Percentiles rank a stretch among this genome's conserved stretches.
Evolutionary conservation across 2,329 filamentous ascomycete genomes (phyloP).

Genomic region (Neonectria hederae): DNA sequence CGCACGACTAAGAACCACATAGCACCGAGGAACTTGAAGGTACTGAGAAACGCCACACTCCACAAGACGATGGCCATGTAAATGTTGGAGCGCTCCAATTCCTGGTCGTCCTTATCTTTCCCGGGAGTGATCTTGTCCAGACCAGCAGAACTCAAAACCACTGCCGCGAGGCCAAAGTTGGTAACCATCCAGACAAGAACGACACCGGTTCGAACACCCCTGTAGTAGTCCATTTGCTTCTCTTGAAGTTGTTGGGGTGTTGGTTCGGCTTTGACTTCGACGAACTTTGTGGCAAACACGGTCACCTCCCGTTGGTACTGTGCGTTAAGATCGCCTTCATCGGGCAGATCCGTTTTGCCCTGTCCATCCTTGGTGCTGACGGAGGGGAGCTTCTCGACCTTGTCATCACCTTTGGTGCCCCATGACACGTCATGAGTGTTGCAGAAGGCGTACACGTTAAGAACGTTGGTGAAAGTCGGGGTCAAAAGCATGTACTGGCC

Average conservation of each 20-base stretch:
- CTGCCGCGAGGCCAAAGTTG: slow-evolving; percentile 87
- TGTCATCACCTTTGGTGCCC: slow-evolving; percentile 98
- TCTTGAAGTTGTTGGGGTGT: slow-evolving; percentile 69
- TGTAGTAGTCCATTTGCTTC: slow-evolving; percentile 98
- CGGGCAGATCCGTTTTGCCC: slow-evolving; percentile 94
- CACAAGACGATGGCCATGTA: slow-evolving; percentile 91
- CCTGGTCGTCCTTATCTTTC: slow-evolving; percentile 49
- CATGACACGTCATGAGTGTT: slow-evolving; percentile 99
- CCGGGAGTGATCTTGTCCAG: slow-evolving; percentile 71
- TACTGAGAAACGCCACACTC: slow-evolving; percentile 84
- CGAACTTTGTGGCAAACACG: slow-evolving; percentile 78
- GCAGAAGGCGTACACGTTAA: slow-evolving; percentile 99
- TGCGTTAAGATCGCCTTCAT: slow-evolving; percentile 93
- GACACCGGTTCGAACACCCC: slow-evolving; percentile 90
- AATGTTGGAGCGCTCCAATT: slow-evolving; percentile 71
- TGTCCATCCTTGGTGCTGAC: slow-evolving; percentile 88
- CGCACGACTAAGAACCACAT: slow-evolving; percentile 92
- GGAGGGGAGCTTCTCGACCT: slow-evolving; percentile 87
- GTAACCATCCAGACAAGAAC: slow-evolving; percentile 97
- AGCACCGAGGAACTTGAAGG: slow-evolving; percentile 87
- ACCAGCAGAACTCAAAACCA: slow-evolving; percentile 87
- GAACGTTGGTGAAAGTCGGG: slow-evolving; percentile 96
- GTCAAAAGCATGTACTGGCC: slow-evolving; percentile 94
- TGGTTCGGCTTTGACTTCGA: slow-evolving; percentile 72
- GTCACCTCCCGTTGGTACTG: slow-evolving; percentile 89